Conservation (phyloP, 2,329 filamentous ascomycete genomes). For the Penicillium corylophilum region DNA sequence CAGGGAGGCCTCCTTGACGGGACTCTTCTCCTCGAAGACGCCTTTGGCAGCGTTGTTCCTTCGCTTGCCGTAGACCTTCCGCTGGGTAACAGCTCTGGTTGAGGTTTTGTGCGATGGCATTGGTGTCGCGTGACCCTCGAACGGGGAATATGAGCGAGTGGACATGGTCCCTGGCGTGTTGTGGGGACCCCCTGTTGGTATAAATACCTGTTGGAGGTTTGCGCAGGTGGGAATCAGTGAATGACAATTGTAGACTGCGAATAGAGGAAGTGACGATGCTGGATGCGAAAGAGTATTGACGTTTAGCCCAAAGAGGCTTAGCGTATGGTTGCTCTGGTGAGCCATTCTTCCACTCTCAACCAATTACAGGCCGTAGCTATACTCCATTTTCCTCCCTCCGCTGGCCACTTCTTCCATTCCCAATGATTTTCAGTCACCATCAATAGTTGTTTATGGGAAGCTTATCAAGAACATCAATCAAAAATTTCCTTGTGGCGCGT, state of each 20-base stretch:
- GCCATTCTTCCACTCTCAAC: constrained; percentile 2
- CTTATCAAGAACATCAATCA: background rate
- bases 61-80: constrained; percentile 39
- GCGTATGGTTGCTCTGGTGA: constrained; percentile 28
- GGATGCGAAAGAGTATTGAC: constrained; percentile 24
- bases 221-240: background rate
- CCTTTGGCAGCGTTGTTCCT: constrained; percentile 35
- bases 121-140: constrained; percentile 20
- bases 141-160: constrained; percentile 11
- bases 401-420: background rate
- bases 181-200: background rate
- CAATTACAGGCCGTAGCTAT: constrained; percentile 11
- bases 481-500: no score
- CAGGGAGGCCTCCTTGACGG: constrained; percentile 7
- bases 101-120: constrained; percentile 20
- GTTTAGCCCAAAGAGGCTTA: constrained; percentile 26
- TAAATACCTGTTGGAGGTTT: background rate
- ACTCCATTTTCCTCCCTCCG: background rate
- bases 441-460: background rate
- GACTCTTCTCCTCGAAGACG: constrained; percentile 35
- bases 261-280: background rate
- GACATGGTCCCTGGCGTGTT: constrained; percentile 8
- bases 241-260: background rate
- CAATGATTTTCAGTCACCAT: background rate
- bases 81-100: constrained; percentile 28